phyloP scores from a whole-genome alignment of 352 stramenopile genomes.

The Pythium periplocum region DNA sequence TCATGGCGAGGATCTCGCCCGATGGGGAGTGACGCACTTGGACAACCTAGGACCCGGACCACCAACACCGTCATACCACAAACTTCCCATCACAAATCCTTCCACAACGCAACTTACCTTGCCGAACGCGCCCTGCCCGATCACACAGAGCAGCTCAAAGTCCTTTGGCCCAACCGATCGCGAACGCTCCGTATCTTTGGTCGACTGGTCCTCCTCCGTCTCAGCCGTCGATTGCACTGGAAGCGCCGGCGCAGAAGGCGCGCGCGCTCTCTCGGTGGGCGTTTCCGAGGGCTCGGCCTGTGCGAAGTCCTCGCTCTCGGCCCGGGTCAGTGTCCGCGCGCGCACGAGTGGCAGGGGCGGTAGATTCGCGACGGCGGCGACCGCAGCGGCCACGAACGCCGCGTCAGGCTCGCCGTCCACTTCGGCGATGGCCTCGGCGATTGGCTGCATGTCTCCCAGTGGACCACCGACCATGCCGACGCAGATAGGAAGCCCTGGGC shows the following conservation, averaged over 20 bases:
- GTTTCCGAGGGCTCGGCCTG: constrained; percentile 27
- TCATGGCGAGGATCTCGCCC: constrained; percentile 79
- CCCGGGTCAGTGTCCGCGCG: constrained; percentile 31
- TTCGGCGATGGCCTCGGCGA: constrained; percentile 8
- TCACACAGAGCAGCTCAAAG: constrained; percentile 80
- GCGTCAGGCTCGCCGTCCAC: neutral
- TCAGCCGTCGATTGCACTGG: no score
- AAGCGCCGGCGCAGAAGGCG: neutral
- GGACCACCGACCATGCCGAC: neutral
- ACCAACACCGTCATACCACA: neutral
- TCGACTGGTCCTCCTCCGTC: no score
- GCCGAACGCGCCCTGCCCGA: constrained; percentile 79
- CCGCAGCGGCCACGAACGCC: constrained; percentile 2
- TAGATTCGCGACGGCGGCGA: constrained; percentile 4
- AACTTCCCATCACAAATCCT: neutral
- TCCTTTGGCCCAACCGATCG: constrained; percentile 52
- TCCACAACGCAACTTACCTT: constrained; percentile 27
- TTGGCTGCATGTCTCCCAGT: constrained; percentile 14
- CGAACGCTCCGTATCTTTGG: neutral
- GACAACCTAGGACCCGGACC: constrained; percentile 37
- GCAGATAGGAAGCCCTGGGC: no score
- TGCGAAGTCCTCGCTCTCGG: constrained; percentile 65
- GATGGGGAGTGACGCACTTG: constrained; percentile 77
- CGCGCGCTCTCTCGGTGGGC: constrained; percentile 12
- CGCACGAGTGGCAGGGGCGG: constrained; percentile 13